These are phyloP conservation scores for Phytophthora syringae DNA, from an alignment of 352 stramenopile genomes.

Conservation along the genomic window DNA sequence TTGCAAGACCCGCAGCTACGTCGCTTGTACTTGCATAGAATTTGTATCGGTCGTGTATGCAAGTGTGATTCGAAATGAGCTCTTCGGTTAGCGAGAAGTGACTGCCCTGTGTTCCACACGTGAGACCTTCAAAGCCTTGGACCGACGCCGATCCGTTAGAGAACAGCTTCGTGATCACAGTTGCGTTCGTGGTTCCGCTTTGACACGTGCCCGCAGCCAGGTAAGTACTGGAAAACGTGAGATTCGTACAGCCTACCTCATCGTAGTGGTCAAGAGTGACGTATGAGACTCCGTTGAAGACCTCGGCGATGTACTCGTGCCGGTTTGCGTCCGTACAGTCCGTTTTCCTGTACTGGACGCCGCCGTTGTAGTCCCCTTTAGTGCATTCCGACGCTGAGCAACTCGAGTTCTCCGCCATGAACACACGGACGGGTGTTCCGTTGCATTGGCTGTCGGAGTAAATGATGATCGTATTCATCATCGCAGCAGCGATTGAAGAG, in stretches of 20 bases:
- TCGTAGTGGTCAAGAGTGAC: slow-evolving; percentile 20
- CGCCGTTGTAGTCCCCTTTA: slow-evolving; percentile 21
- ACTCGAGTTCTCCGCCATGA: slow-evolving; percentile 15
- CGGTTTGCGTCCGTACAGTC: slow-evolving; percentile 11
- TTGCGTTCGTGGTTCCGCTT: slow-evolving; percentile 21
- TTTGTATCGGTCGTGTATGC: slow-evolving; percentile 13
- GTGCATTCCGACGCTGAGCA: slow-evolving; percentile 10
- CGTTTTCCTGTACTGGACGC: slow-evolving; percentile 14
- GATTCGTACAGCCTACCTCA: not conserved
- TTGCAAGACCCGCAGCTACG: slow-evolving; percentile 4
- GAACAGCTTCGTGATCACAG: slow-evolving; percentile 25
- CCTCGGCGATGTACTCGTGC: slow-evolving; percentile 18
- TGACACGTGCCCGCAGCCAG: slow-evolving; percentile 25
- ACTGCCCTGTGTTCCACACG: slow-evolving; percentile 5
- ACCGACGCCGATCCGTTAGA: slow-evolving; percentile 25
- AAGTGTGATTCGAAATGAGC: slow-evolving; percentile 21
- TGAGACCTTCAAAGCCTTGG: slow-evolving; percentile 15
- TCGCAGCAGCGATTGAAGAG: not conserved
- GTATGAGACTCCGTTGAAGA: slow-evolving; percentile 29
- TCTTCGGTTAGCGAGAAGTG: slow-evolving; percentile 8
- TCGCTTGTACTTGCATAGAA: slow-evolving; percentile 19
- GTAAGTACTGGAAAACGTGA: slow-evolving; percentile 24
- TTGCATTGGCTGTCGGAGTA: slow-evolving; percentile 26
- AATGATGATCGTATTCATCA: slow-evolving; percentile 16
- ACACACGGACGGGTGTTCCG: slow-evolving; percentile 21